A percentile compares a stretch with the other conserved stretches of the same genome.
Conservation (phyloP, 768 basidiomycete species). For the Neoboletus brunneissimus region DNA sequence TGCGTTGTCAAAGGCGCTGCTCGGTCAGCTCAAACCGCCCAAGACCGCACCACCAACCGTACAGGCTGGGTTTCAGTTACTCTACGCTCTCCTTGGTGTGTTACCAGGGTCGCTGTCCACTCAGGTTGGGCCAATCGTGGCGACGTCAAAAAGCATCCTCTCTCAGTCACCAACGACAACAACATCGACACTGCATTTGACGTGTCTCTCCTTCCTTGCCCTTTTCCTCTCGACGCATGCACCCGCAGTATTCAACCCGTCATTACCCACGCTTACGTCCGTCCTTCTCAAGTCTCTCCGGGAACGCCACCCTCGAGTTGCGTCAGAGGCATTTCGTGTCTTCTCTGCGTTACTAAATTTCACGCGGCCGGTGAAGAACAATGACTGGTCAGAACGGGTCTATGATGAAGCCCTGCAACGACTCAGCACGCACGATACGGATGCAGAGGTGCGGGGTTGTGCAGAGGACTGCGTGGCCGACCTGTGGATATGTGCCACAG, state of each 20-base stretch:
- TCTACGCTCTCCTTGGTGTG: conserved; percentile 73
- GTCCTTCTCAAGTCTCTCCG: conserved; percentile 69
- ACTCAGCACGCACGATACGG: conserved; percentile 78
- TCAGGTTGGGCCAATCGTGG: conserved; percentile 61
- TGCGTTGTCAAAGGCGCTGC: conserved; percentile 70
- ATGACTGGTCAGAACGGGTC: conserved; percentile 67
- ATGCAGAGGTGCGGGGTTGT: conserved; percentile 81
- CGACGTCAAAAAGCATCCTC: conserved; percentile 63
- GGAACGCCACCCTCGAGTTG: conserved; percentile 87
- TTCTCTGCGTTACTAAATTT: conserved; percentile 81
- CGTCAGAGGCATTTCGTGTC: conserved; percentile 82
- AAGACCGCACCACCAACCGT: conserved; percentile 76
- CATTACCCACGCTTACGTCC: conserved; percentile 67
- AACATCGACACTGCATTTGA: conserved; percentile 78
- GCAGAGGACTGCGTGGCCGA: conserved; percentile 85
- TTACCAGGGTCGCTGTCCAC: conserved; percentile 79
- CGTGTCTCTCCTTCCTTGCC: conserved; percentile 81
- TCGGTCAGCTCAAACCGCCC: conserved; percentile 80
- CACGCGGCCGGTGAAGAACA: conserved; percentile 62
- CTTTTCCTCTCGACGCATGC: conserved; percentile 73
- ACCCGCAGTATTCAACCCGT: conserved; percentile 53
- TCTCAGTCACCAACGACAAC: conserved; percentile 69
- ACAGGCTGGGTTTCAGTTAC: conserved; percentile 81
- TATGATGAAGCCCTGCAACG: conserved; percentile 73
- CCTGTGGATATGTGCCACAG: conserved; percentile 84